Evolutionary conservation across 768 basidiomycete species (phyloP).

Genomic region (Panaeolus papilionaceus): DNA sequence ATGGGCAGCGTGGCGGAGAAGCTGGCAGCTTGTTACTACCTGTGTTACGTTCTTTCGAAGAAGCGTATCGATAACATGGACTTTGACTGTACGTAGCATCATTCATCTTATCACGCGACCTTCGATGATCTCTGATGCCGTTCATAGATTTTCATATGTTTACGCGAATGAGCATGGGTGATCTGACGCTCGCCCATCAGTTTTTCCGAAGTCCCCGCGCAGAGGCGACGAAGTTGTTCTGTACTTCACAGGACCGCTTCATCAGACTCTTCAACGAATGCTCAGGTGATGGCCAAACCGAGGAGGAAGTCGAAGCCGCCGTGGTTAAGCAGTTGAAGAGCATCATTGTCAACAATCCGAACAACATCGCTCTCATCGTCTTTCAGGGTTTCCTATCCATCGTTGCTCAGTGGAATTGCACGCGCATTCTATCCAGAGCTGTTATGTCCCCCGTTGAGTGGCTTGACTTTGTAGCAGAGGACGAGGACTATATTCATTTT

Average conservation of each 20-base stretch:
- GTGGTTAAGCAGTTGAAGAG: slow-evolving; percentile 4
- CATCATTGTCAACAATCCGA: slow-evolving; percentile 16
- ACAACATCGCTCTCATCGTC: slow-evolving; percentile 20
- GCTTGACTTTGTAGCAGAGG: slow-evolving; percentile 8
- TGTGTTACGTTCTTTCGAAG: slow-evolving; percentile 13
- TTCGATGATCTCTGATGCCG: neutral
- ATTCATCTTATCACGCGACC: neutral
- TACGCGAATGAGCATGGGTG: slow-evolving; percentile 1
- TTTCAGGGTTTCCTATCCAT: slow-evolving; percentile 19
- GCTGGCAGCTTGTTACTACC: slow-evolving; percentile 16
- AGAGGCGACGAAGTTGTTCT: slow-evolving; percentile 17
- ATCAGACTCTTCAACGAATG: slow-evolving; percentile 18
- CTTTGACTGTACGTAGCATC: slow-evolving; percentile 19
- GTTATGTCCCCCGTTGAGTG: neutral
- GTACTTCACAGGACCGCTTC: slow-evolving; percentile 23
- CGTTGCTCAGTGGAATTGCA: slow-evolving; percentile 18
- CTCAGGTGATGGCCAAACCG: neutral
- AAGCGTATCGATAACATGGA: slow-evolving; percentile 16
- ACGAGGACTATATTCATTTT: slow-evolving; percentile 9
- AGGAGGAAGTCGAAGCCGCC: neutral
- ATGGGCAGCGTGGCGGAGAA: slow-evolving; percentile 19
- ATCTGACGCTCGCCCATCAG: slow-evolving; percentile 17
- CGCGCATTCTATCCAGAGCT: slow-evolving; percentile 4
- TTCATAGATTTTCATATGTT: slow-evolving; percentile 18
- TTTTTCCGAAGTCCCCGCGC: slow-evolving; percentile 20